Base-by-base conservation (phyloP, 306 rosid species). In the Vigna angularis region DNA sequence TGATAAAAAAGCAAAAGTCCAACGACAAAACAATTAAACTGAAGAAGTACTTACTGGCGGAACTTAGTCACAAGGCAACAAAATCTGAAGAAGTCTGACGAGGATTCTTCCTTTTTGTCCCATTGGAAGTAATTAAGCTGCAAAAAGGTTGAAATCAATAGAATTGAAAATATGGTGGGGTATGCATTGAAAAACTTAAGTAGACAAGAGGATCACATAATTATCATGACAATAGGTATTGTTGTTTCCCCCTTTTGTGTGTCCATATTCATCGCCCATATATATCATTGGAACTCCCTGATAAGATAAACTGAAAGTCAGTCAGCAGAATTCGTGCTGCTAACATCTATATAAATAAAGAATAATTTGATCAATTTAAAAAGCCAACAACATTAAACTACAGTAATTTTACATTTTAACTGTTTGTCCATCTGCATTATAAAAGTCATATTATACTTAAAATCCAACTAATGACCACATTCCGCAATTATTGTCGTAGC, bases 231-330 rank as follows among this genome's bases (percentile, higher is more conserved):
- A 95, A 82, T 95, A 95, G 74, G 97, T 88, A 83, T 95, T 95
- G 90, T 95, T 95, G 89, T 95, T 95, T 63, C 99, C 99, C 16
- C 97, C 94, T 79, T 95, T 95, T n/a, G 98, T 91, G 77, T 95
- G 98, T 59, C 98, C 98, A 51, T 95, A 95, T 86, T 95, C 99
- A 78, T 95, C 99, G 9, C 99, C 99, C 99, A 93, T 95, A 62
- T 73, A 62, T 80, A 95, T 89, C 99, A 95, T 88, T 0, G 98
- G 98, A 77, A 95, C 97, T 56, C 98, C 98, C 98, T 95, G 92
- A 51, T 76, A 66, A 49, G 62, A 82, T 55, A 52, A 67, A 70
- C 75, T 28, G 32, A 50, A 42, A 20, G 66, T 77, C 74, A 61
- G 82, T 74, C 59, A 75, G 84, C 51, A 59, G 63, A 68, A 61